Base-by-base conservation (phyloP, 345 rosid species). In the Eucalyptus sp. region DNA sequence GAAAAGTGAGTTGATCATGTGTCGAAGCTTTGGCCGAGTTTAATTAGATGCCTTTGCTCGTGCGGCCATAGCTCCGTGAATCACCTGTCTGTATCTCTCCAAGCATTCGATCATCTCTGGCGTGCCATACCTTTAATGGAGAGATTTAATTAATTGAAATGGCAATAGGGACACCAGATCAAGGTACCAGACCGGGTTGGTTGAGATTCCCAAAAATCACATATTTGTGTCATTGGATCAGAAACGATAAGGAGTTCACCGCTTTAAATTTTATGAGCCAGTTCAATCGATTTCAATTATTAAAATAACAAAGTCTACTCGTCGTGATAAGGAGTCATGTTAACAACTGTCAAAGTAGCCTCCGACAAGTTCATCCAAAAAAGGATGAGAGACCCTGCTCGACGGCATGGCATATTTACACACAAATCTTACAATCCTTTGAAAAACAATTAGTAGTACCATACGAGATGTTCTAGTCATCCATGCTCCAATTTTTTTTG, bases 161-260 rank as follows among this genome's bases (percentile, higher is more conserved):
- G 81, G 13, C 81, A 17, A 71, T 6, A 33, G 46, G 24, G 81
- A 8, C 7, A 33, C 25, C 13, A 9, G 20, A 71, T 33, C 7
- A 33, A 71, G 44, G 44, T 16, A 33, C 6, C 13, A 12, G 7
- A 3, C 7, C 20, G 3, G 25, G 44, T 4, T 33, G 25, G 25
- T 10, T 71, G 25, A 17, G 81, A 71, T 33, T 71, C 22, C 81
- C 46, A 71, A 6, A 71, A 71, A 18, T 68, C 43, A 33, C 24
- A 2, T 37, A 16, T 33, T 33, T 16, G 1, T 2, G 1, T 5
- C 11, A 33, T 11, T 5, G 4, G 25, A 68, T 68, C 6, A 14
- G 44, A 37, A 71, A 71, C 13, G 25, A 18, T 16, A 17, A 37
- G 81, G 7, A 33, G 14, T 71, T 68, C 44, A 8, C 12, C 13